These are phyloP conservation scores for Kalanchoe fedtschenkoi DNA, from an alignment of 164 flowering plant genomes.

Conservation along the genomic window DNA sequence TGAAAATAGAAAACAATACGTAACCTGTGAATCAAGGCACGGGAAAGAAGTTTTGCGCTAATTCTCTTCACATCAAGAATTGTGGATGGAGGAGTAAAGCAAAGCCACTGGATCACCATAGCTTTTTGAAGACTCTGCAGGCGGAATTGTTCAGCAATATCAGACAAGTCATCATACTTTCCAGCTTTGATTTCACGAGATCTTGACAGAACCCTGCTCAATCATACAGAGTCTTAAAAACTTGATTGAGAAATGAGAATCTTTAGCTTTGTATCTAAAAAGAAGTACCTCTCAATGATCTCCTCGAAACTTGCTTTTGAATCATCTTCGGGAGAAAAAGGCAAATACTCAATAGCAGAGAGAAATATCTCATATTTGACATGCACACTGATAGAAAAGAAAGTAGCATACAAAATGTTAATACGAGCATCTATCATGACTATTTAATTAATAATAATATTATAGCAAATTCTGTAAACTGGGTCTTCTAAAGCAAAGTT, in stretches of 20 bases:
- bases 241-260: background rate
- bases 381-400: conserved; percentile 47
- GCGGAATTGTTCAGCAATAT: conserved; percentile 80
- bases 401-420: background rate
- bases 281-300: conserved; percentile 73
- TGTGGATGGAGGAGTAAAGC: conserved; percentile 94
- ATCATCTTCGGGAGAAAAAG: conserved; percentile 68
- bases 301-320: conserved; percentile 83
- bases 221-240: background rate
- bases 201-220: conserved; percentile 72
- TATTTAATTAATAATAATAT: background rate
- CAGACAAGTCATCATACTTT: conserved; percentile 47
- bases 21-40: conserved; percentile 82
- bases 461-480: background rate
- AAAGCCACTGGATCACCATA: conserved; percentile 89
- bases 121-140: conserved; percentile 84
- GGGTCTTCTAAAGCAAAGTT: background rate
- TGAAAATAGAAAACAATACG: background rate
- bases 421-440: background rate
- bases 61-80: conserved; percentile 46
- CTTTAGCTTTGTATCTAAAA: background rate
- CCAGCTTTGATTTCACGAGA: conserved; percentile 64
- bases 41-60: conserved; percentile 56
- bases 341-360: conserved; percentile 83
- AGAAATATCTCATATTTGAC: conserved; percentile 84